Percentiles rank a stretch among this genome's conserved stretches.
Conservation (phyloP, 306 rosid species). For the Quercus rubra region DNA sequence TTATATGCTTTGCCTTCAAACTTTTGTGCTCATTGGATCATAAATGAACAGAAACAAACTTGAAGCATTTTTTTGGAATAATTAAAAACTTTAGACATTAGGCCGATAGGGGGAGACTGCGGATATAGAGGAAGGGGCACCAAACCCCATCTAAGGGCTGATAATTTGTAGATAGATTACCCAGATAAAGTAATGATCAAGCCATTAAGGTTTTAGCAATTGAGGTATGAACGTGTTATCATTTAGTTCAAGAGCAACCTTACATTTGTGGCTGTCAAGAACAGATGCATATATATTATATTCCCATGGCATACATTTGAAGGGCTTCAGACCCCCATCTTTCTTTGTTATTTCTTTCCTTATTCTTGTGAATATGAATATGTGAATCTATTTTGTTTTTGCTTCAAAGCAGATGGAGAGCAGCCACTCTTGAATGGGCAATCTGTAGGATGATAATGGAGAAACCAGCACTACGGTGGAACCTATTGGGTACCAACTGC, state of each 20-base stretch:
- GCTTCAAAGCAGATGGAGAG: conserved; percentile 50
- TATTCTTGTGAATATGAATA: background rate
- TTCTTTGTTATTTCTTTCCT: background rate
- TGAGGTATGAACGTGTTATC: background rate
- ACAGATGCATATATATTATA: background rate
- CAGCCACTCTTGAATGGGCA: conserved; percentile 39
- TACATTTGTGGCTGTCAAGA: background rate
- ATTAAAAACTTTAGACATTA: background rate
- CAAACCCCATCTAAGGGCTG: too few relatives aligned
- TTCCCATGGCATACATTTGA: background rate
- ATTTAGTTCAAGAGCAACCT: background rate
- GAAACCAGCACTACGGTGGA: conserved; percentile 3
- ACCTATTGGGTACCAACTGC: background rate
- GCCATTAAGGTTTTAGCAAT: too few relatives aligned
- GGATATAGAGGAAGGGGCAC: too few relatives aligned
- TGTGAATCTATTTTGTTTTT: conserved; percentile 1
- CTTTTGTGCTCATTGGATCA: background rate
- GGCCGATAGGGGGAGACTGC: too few relatives aligned
- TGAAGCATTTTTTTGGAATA: background rate
- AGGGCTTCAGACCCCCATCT: background rate
- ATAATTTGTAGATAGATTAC: too few relatives aligned
- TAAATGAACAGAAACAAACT: background rate
- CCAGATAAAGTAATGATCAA: too few relatives aligned
- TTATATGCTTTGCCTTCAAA: background rate
- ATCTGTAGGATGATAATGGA: conserved; percentile 31